These are phyloP conservation scores for Seminavis robusta DNA, from an alignment of 108 stramenopile genomes.

Conservation along the genomic window DNA sequence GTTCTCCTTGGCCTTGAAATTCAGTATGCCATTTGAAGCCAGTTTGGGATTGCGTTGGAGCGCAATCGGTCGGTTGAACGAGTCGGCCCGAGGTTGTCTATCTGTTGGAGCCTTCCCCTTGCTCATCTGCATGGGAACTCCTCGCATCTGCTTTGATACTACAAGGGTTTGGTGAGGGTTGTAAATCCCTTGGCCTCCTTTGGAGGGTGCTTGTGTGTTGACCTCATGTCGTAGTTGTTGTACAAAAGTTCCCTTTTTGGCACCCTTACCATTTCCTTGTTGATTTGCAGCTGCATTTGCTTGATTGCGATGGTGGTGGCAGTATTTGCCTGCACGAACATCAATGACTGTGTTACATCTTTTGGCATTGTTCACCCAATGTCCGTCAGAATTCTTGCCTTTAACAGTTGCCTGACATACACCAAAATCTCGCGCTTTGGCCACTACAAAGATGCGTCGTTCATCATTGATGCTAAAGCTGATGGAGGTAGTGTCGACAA, in stretches of 20 bases:
- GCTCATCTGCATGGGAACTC: slow-evolving; percentile 2
- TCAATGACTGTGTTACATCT: slow-evolving; percentile 55
- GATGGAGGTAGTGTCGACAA: slow-evolving; percentile 27
- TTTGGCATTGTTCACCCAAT: slow-evolving; percentile 34
- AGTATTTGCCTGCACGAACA: slow-evolving; percentile 47
- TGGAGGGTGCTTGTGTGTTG: too few species aligned
- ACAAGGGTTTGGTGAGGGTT: too few species aligned
- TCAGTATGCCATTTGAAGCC: too few species aligned
- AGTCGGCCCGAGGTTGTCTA: too few species aligned
- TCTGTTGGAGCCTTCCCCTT: too few species aligned
- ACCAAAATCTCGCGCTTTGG: slow-evolving; percentile 66
- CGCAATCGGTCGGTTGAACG: too few species aligned
- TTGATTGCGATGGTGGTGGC: slow-evolving; percentile 45
- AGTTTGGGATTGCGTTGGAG: too few species aligned
- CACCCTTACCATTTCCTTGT: not conserved
- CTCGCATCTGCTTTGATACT: not conserved
- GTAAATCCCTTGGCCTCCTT: too few species aligned
- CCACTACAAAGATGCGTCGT: slow-evolving; percentile 54
- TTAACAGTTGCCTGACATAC: slow-evolving; percentile 48
- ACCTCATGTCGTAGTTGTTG: slow-evolving; percentile 11
- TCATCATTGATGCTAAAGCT: slow-evolving; percentile 57
- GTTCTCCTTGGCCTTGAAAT: too few species aligned
- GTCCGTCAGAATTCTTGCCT: slow-evolving; percentile 24
- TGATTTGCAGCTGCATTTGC: slow-evolving; percentile 8
- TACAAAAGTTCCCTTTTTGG: slow-evolving; percentile 1